phyloP scores from a whole-genome alignment of 2,329 filamentous ascomycete genomes.

The Phaeosphaeria sp. region DNA sequence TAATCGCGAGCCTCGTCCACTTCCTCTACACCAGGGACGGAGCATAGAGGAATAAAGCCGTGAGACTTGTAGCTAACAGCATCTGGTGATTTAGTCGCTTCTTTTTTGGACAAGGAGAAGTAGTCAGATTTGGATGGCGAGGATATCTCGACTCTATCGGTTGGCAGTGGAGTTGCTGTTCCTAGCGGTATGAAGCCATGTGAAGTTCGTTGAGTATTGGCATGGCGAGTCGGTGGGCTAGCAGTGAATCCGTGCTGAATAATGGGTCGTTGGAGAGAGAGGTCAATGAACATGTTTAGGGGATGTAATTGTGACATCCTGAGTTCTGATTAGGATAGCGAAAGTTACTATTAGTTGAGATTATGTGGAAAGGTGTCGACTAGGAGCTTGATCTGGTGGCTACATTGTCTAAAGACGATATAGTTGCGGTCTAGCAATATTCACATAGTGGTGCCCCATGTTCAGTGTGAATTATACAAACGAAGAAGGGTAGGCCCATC shows the following conservation, averaged over 20 bases:
- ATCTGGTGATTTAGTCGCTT: not conserved
- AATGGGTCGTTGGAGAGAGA: not conserved
- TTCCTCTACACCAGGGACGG: not conserved
- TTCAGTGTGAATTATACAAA: not conserved
- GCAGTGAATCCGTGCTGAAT: not conserved
- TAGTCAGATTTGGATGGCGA: not conserved
- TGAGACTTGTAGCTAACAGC: not conserved
- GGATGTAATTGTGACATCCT: not conserved
- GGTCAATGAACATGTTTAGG: not conserved
- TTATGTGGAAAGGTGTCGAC: not conserved
- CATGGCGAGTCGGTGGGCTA: not conserved
- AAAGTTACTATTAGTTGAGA: not conserved
- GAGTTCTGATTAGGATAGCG: not conserved
- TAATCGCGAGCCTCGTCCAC: not conserved
- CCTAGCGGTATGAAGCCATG: slow-evolving; percentile 3
- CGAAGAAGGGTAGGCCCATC: not conserved
- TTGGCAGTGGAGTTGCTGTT: not conserved
- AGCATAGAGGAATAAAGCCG: slow-evolving; percentile 1
- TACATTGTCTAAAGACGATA: too few species aligned
- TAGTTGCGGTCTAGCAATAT: not conserved
- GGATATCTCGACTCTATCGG: not conserved
- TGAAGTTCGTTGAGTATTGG: not conserved
- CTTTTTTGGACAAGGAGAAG: not conserved
- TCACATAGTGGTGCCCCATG: not conserved
- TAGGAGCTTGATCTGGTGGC: not conserved